These are phyloP conservation scores for Trichoderma lentiforme DNA, from an alignment of 2,329 filamentous ascomycete genomes.

Conservation along the genomic window DNA sequence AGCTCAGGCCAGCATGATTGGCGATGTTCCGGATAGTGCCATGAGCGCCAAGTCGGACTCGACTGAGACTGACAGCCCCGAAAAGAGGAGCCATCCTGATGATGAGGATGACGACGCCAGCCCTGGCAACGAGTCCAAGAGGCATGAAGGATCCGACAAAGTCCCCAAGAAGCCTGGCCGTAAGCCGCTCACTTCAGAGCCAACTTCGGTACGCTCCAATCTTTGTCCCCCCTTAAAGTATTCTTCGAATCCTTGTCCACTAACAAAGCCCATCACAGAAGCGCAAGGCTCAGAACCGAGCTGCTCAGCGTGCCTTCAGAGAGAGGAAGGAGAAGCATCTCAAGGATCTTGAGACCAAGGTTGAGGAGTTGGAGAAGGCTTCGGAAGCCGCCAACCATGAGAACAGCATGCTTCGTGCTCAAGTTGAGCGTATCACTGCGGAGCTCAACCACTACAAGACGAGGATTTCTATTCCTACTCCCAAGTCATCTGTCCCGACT, in stretches of 20 bases:
- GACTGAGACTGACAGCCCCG: slow-evolving; percentile 51
- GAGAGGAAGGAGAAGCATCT: slow-evolving; percentile 92
- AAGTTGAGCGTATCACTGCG: slow-evolving; percentile 80
- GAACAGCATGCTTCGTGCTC: slow-evolving; percentile 77
- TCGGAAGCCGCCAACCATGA: slow-evolving; percentile 82
- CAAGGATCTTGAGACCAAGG: slow-evolving; percentile 77
- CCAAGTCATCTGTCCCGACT: slow-evolving; percentile 35
- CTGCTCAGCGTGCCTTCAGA: slow-evolving; percentile 87
- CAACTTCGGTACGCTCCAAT: slow-evolving; percentile 74
- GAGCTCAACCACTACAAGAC: slow-evolving; percentile 92
- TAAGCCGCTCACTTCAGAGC: slow-evolving; percentile 93
- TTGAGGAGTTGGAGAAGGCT: slow-evolving; percentile 73
- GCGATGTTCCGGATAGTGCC: slow-evolving; percentile 56
- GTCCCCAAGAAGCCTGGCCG: slow-evolving; percentile 91
- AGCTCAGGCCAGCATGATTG: slow-evolving; percentile 67
- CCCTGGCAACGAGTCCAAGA: slow-evolving; percentile 54
- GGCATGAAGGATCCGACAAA: slow-evolving; percentile 80
- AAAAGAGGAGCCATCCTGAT: slow-evolving; percentile 71
- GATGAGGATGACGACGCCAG: slow-evolving; percentile 63
- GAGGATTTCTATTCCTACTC: slow-evolving; percentile 62
- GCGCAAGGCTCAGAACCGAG: slow-evolving; percentile 92
- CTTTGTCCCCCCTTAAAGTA: neutral
- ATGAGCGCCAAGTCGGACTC: slow-evolving; percentile 57
- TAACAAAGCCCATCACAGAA: slow-evolving; percentile 54
- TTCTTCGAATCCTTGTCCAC: slow-evolving; percentile 8